These are phyloP conservation scores for Clohesyomyces aquaticus DNA, from an alignment of 495 filamentous ascomycete species.

Conservation along the genomic window DNA sequence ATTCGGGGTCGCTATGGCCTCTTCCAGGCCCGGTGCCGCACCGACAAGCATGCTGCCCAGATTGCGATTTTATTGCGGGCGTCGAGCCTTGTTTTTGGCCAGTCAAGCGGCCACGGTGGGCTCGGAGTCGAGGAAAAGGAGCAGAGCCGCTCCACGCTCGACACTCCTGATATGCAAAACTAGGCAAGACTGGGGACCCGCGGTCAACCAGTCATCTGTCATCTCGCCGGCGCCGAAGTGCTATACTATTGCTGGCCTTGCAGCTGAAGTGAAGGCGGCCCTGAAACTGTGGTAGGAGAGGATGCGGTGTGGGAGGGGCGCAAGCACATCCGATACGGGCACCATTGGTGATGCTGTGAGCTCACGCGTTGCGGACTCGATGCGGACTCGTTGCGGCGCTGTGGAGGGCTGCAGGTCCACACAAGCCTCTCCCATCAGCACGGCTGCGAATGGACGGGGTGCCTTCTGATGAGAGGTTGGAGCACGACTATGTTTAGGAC, in stretches of 20 bases:
- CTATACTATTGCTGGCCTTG: too few species aligned
- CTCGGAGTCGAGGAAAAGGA: background rate
- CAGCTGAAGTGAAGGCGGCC: background rate
- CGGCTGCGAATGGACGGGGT: background rate
- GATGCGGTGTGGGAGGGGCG: background rate
- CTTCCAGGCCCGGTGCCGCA: background rate
- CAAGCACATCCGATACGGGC: background rate
- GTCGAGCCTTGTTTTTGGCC: slow-evolving; percentile 7
- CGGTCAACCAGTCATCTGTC: background rate
- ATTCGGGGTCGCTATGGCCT: background rate
- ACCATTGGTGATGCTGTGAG: background rate
- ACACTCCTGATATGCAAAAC: too few species aligned
- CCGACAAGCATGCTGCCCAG: background rate
- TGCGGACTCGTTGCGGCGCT: background rate
- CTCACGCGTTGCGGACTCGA: background rate
- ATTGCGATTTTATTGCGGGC: slow-evolving; percentile 2
- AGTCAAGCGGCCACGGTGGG: slow-evolving; percentile 9
- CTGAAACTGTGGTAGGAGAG: background rate
- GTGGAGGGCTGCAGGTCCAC: background rate
- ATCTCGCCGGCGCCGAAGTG: too few species aligned
- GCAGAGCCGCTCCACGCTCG: slow-evolving; percentile 4
- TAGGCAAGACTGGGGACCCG: slow-evolving; percentile 13
- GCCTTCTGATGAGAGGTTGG: background rate
- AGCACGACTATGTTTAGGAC: slow-evolving; percentile 16
- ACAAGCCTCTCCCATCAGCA: slow-evolving; percentile 17